A percentile compares a stretch with the other conserved stretches of the same genome.
Evolutionary conservation across 345 rosid genomes (phyloP).

Genomic region (Pugionium cornutum): DNA sequence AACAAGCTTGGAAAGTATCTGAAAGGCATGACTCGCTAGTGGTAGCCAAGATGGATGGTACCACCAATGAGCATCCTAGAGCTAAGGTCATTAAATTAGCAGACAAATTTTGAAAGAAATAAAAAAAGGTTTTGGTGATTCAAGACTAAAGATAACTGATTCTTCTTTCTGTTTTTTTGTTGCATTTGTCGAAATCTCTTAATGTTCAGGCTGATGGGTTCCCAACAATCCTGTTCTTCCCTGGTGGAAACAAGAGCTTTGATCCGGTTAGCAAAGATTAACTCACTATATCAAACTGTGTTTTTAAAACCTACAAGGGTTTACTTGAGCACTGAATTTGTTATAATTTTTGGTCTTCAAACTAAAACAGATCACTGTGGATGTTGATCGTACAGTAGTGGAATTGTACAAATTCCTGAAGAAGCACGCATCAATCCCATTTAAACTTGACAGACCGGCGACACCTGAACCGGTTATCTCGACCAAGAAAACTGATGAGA

Average conservation of each 20-base stretch:
- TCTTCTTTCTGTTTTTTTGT: neutral
- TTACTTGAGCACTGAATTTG: slow-evolving; percentile 15
- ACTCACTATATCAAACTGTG: slow-evolving; percentile 14
- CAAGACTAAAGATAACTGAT: slow-evolving; percentile 3
- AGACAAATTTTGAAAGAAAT: neutral
- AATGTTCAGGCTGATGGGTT: slow-evolving; percentile 79
- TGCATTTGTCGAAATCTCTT: slow-evolving; percentile 22
- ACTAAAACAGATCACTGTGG: slow-evolving; percentile 69
- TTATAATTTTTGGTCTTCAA: neutral
- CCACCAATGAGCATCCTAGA: slow-evolving; percentile 95
- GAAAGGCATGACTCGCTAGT: slow-evolving; percentile 75
- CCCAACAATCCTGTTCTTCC: slow-evolving; percentile 94
- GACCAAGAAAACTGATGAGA: slow-evolving; percentile 30
- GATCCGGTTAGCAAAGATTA: slow-evolving; percentile 69
- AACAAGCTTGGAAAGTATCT: slow-evolving; percentile 92
- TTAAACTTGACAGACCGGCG: slow-evolving; percentile 83
- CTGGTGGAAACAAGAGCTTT: slow-evolving; percentile 97
- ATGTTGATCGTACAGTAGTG: slow-evolving; percentile 87
- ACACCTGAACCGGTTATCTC: slow-evolving; percentile 37
- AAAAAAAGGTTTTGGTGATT: neutral
- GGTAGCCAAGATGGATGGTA: slow-evolving; percentile 98
- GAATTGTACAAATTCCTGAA: slow-evolving; percentile 86
- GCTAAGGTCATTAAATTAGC: slow-evolving; percentile 65
- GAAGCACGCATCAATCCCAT: slow-evolving; percentile 88
- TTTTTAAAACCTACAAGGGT: neutral